A percentile compares a stretch with the other conserved stretches of the same genome.
Conservation (phyloP, 2,329 filamentous ascomycete genomes). For the Diaporthe ilicicola region DNA sequence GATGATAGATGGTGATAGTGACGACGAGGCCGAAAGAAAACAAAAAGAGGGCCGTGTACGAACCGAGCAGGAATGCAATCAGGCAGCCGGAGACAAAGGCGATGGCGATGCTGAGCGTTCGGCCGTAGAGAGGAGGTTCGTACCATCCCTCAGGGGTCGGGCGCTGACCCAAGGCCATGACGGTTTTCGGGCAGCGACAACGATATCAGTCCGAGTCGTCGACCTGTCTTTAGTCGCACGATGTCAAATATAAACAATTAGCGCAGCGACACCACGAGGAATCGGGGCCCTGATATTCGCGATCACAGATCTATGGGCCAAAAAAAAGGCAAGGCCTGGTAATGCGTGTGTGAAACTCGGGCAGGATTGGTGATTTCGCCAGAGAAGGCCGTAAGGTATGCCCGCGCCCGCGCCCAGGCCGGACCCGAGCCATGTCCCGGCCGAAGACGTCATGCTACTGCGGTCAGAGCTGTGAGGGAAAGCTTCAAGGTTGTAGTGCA, state of each 20-base stretch:
- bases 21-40: background rate
- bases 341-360: background rate
- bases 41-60: too few relatives aligned
- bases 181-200: background rate
- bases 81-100: constrained; percentile 14
- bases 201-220: background rate
- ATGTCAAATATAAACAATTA: background rate
- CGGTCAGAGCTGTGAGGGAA: background rate
- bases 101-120: constrained; percentile 17
- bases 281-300: background rate
- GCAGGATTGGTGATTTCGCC: background rate
- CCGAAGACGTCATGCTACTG: background rate
- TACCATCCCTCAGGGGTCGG: constrained; percentile 9
- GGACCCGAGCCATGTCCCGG: constrained; percentile 3
- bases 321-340: background rate
- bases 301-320: background rate
- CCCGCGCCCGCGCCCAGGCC: background rate
- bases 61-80: constrained; percentile 9
- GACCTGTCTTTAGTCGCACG: background rate
- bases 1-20: too few relatives aligned
- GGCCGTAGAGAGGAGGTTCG: constrained; percentile 14
- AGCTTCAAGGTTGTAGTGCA: constrained; percentile 11
- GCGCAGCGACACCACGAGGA: background rate
- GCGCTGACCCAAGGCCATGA: constrained; percentile 20
- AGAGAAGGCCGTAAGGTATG: background rate